phyloP scores from a whole-genome alignment of 768 basidiomycete genomes.

The Myochromella boudieri region DNA sequence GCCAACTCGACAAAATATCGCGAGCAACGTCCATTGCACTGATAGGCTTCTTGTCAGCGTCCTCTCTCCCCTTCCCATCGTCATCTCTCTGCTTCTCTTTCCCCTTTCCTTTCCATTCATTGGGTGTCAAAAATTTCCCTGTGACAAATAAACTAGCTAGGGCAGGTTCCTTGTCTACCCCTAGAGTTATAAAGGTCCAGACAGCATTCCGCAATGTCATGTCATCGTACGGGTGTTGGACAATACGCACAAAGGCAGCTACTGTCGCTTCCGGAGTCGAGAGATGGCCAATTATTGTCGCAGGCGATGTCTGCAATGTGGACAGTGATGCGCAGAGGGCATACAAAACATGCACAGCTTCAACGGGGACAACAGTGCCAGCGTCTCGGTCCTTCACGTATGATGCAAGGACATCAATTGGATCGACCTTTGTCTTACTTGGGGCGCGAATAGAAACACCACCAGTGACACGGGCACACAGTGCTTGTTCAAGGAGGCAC shows the following conservation, averaged over 20 bases:
- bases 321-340: slow-evolving; percentile 68
- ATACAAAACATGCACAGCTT: slow-evolving; percentile 67
- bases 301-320: slow-evolving; percentile 55
- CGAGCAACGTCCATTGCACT: slow-evolving; percentile 72
- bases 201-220: slow-evolving; percentile 67
- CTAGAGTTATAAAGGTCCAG: slow-evolving; percentile 82
- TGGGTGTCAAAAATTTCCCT: slow-evolving; percentile 62
- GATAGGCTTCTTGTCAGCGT: slow-evolving; percentile 33
- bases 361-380: slow-evolving; percentile 59
- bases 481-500: slow-evolving; percentile 73
- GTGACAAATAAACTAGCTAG: slow-evolving; percentile 77
- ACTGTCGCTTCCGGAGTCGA: slow-evolving; percentile 75
- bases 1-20: slow-evolving; percentile 68
- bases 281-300: slow-evolving; percentile 77
- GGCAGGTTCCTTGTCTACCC: slow-evolving; percentile 86
- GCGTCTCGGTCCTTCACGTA: slow-evolving; percentile 68
- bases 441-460: slow-evolving; percentile 45
- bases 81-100: slow-evolving; percentile 31
- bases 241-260: slow-evolving; percentile 63
- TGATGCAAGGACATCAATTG: slow-evolving; percentile 71
- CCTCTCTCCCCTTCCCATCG: slow-evolving; percentile 25
- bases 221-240: slow-evolving; percentile 81
- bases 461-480: slow-evolving; percentile 63
- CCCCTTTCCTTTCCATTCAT: slow-evolving; percentile 38
- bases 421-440: slow-evolving; percentile 54